Evolutionary conservation across 352 stramenopile genomes (phyloP).

Genomic region (Hyaloperonospora brassicae): DNA sequence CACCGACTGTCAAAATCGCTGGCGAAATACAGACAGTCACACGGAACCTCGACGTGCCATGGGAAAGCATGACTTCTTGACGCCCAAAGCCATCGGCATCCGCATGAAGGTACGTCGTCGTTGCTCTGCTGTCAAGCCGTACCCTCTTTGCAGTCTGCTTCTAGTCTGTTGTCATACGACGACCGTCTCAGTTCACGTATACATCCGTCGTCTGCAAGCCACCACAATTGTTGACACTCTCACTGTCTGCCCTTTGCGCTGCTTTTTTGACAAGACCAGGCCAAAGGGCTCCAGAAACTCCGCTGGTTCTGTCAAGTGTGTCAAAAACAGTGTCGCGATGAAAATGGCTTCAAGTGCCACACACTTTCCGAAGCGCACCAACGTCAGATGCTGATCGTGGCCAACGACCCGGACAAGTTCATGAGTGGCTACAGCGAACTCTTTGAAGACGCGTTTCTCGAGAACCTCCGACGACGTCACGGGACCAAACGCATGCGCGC

Average conservation of each 20-base stretch:
- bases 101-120: constrained; percentile 62
- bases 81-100: constrained; percentile 79
- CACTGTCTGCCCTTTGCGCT: not conserved
- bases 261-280: constrained; percentile 23
- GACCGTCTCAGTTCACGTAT: too few species aligned
- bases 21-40: not conserved
- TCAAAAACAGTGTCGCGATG: constrained; percentile 98
- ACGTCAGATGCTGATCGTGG: constrained; percentile 97
- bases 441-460: constrained; percentile 94
- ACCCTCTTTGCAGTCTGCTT: too few species aligned
- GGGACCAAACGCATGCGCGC: constrained; percentile 94
- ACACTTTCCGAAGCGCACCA: constrained; percentile 95
- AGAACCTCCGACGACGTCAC: constrained; percentile 91
- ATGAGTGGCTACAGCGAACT: constrained; percentile 87
- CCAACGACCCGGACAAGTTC: constrained; percentile 91
- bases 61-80: constrained; percentile 82
- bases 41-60: constrained; percentile 24
- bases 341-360: constrained; percentile 99
- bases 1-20: too few species aligned
- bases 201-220: not conserved
- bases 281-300: constrained; percentile 97
- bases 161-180: too few species aligned
- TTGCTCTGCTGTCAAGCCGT: too few species aligned
- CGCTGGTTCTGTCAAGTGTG: constrained; percentile 99
- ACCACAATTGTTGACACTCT: constrained; percentile 2